Base-by-base conservation (phyloP, 1,139 yeast species). In the Hyphopichia buzzinii region DNA sequence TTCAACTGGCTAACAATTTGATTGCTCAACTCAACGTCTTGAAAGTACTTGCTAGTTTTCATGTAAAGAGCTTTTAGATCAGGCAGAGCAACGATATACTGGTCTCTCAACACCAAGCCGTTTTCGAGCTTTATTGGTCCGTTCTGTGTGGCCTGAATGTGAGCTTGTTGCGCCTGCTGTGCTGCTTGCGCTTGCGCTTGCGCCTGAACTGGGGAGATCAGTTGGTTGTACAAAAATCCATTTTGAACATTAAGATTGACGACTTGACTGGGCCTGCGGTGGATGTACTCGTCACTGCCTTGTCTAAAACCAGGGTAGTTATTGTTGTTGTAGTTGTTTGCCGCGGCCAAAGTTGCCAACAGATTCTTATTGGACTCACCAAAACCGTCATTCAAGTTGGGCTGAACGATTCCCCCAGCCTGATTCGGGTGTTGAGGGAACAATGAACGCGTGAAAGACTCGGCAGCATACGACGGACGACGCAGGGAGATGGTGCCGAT, bases 401-500 rank as follows among this genome's bases (percentile, higher is more conserved):
- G 28, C n/a, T n/a, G n/a, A n/a, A n/a, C n/a, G n/a, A n/a, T n/a
- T n/a, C n/a, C n/a, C n/a, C n/a, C n/a, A 11, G 32, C 17, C n/a
- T 19, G 29, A 25, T 15, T 17, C 30, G 23, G 23, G 8, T 19
- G 27, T 15, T 10, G 27, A 29, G 40, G 31, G 37, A 33, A 31
- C 34, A 44, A 39, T 34, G 64, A 61, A 35, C 79, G 57, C 5
- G 77, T 74, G 45, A 72, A 71, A 11, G 75, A 64, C 48, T 80
- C 86, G 7, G 85, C 85, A 5, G 84, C 79, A 48, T 76, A 79
- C 40, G 79, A 70, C 23, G 85, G 85, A 54, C 86, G 67, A 55
- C 86, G 67, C 8, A 82, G 74, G 19, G 77, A 74, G 29, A 80
- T 79, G 39, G 69, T 77, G 12, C 79, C 78, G 3, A 80, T 64